phyloP scores from a whole-genome alignment of 139 green algal genomes.

The Marvania coccoides region DNA sequence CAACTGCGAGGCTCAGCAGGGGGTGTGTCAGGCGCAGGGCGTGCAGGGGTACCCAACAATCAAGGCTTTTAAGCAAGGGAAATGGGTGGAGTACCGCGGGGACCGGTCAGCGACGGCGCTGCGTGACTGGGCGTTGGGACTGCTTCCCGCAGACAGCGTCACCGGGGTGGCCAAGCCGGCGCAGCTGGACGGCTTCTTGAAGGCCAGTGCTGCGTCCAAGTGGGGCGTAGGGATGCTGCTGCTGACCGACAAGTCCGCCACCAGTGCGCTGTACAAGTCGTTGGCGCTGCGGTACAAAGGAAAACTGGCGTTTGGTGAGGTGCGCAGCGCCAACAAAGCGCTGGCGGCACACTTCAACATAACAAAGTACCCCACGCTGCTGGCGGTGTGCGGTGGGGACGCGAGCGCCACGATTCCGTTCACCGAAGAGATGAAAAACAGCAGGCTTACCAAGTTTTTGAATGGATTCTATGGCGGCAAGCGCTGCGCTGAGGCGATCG shows the following conservation, averaged over 20 bases:
- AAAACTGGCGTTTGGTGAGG: constrained; percentile 49
- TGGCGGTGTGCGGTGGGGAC: constrained; percentile 65
- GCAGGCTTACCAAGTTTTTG: constrained; percentile 44
- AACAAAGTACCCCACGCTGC: constrained; percentile 29
- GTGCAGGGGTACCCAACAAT: constrained; percentile 75
- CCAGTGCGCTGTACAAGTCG: constrained; percentile 39
- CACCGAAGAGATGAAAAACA: constrained; percentile 51
- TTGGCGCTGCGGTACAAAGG: constrained; percentile 41
- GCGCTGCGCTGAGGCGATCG: constrained; percentile 43
- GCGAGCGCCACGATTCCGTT: not conserved
- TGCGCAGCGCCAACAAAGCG: constrained; percentile 10
- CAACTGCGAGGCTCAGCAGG: constrained; percentile 69
- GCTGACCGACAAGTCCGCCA: constrained; percentile 50
- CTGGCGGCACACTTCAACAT: constrained; percentile 13
- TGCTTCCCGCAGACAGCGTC: constrained; percentile 49
- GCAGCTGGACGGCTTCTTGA: constrained; percentile 20
- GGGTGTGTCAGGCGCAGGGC: constrained; percentile 55
- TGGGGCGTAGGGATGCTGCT: constrained; percentile 68
- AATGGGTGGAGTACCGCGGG: constrained; percentile 51
- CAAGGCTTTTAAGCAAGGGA: constrained; percentile 44
- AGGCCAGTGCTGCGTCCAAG: not conserved
- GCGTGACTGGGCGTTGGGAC: constrained; percentile 51
- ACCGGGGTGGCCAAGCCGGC: constrained; percentile 4
- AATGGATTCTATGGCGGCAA: constrained; percentile 51
- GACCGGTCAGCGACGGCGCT: constrained; percentile 48